Base-by-base conservation (phyloP, 768 basidiomycete species). In the Pleurotus djamor region DNA sequence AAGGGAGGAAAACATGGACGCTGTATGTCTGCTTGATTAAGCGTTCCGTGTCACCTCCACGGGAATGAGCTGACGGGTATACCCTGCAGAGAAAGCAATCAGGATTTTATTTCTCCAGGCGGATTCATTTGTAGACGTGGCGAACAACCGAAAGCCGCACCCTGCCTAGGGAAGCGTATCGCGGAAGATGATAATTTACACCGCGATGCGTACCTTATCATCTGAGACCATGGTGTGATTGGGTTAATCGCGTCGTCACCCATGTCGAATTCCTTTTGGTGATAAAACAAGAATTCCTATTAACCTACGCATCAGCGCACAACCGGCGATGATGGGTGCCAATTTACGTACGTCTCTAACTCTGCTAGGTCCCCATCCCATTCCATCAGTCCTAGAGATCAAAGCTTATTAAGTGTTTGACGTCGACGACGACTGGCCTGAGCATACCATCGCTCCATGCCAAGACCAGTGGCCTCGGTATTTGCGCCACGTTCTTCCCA, bases 401-500 rank as follows among this genome's bases (percentile, higher is more conserved):
- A 59, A 52, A 17, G 17, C 45, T 28, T 28, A 41, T 38, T 47
- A 57, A 60, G 63, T 44, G 17, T 57, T 51, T 32, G 17, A 35
- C 45, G 54, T 58, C 8, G 33, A 58, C 57, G 59, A 43, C 59
- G 59, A 56, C 36, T 33, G 13, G 17, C 9, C 34, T 28, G 21
- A 52, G 68, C 75, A 38, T 66, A 85, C 87, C 92, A 92, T 71
- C 91, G 80, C 65, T 93, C 92, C 87, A 94, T 94, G 38, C 91
- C 91, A 49, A 92, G 82, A 12, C 91, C 91, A 7, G 90, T 89
- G 34, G 80, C 80, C 67, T 91, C 90, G n/a, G 88, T 85, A 68
- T 89, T 91, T 5, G 91, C 88, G 28, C 88, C 88, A 62, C 91
- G 87, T 65, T 94, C 91, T 69, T 94, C 91, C 91, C 92, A 94